Evolutionary conservation across 2,329 filamentous ascomycete species (phyloP), one percentile per base, ranked within the genome.

Genomic region (Aotearoamyces nothofagi): DNA sequence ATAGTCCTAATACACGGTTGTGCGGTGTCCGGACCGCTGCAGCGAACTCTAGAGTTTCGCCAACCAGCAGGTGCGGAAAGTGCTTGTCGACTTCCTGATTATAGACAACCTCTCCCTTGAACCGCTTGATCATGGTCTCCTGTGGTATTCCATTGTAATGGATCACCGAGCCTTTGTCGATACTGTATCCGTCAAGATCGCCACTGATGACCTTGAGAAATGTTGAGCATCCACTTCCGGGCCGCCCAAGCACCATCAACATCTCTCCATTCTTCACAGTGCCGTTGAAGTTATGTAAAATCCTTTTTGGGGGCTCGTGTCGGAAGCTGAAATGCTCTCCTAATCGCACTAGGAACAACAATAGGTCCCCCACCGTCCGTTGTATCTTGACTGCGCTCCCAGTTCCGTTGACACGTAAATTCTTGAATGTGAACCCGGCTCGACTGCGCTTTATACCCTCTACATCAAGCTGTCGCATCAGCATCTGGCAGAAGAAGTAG

Each of bases 21-120:
- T 69, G 66, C 0, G 78, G 77, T 0, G 78, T 79, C 22, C 76
- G 62, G 0, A 69, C 69, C 22, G 73, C 66, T 2, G 79, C 63
- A 0, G 80, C 80, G 43, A 86, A 86, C 31, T 71, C 63, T 0
- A 87, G 58, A 0, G 80, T 87, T 37, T 83, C 63, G 2, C 75
- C 71, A 10, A 86, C 78, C 0, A 75, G 81, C 9, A 90, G 56
- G 14, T 79, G 73, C 0, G 79, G 74, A 39, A 83, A 86, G 46
- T 86, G 79, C 27, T 75, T 64, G 44, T 83, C 78, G 19, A 66
- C 62, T 53, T 87, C 80, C 20, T 81, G 73, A 38, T 82, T 83
- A 49, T 87, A 86, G 10, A 80, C 57, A 2, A 75, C 59, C 50
- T 71, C 73, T 11, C 72, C 72, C 32, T 66, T 63, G 42, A 75